Evolutionary conservation across 495 filamentous ascomycete genomes (phyloP).

Genomic region (Xylaria telfairii): DNA sequence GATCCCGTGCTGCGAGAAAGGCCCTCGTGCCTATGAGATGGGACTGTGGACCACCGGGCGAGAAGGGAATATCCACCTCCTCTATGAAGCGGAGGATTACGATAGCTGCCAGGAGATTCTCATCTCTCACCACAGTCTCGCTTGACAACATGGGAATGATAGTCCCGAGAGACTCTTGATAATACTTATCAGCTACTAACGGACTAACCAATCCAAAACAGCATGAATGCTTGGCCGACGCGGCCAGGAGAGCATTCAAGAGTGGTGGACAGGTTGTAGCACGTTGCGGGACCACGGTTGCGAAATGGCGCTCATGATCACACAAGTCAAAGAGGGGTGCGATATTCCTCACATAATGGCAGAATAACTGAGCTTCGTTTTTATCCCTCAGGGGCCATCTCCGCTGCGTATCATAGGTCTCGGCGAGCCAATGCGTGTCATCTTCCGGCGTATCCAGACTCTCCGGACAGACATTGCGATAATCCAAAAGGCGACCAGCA

Average conservation of each 20-base stretch:
- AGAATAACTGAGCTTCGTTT: conserved; percentile 5
- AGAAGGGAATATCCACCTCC: conserved; percentile 28
- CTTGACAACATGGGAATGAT: conserved; percentile 40
- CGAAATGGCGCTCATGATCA: conserved; percentile 32
- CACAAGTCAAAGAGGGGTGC: conserved; percentile 23
- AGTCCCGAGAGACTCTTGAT: conserved; percentile 11
- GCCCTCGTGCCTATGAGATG: conserved; percentile 30
- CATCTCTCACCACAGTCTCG: conserved; percentile 39
- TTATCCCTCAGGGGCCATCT: conserved; percentile 7
- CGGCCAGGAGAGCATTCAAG: conserved; percentile 40
- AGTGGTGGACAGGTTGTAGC: conserved; percentile 42
- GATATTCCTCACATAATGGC: conserved; percentile 14
- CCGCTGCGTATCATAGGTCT: conserved; percentile 4
- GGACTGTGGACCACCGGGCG: conserved; percentile 3
- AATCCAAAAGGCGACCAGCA: background rate
- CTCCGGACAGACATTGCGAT: background rate
- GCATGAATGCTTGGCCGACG: conserved; percentile 14
- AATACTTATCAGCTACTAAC: conserved; percentile 14
- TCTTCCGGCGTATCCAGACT: background rate
- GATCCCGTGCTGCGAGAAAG: conserved; percentile 13
- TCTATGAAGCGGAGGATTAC: conserved; percentile 47
- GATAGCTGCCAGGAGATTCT: conserved; percentile 42
- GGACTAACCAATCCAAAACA: background rate
- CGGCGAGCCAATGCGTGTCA: background rate
- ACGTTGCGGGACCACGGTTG: conserved; percentile 35